Base-by-base conservation (phyloP, 2,329 filamentous ascomycete species). In the Alternaria incomplexa region DNA sequence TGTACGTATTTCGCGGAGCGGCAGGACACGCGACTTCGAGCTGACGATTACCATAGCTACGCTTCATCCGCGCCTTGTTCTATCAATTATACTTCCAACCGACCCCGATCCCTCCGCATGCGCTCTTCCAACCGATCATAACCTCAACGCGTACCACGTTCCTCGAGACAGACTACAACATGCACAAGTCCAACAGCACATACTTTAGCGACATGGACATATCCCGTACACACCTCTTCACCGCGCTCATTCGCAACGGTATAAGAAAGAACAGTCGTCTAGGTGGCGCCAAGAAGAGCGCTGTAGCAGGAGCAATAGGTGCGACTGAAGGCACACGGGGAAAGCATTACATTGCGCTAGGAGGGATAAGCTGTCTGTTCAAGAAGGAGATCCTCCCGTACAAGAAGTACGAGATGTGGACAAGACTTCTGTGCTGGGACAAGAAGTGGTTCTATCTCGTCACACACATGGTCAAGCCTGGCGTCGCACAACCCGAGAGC, bases 121-220 rank as follows among this genome's bases (percentile, higher is more conserved):
- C 90, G 44, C 87, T 96, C 68, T 96, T 95, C 83, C 87, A 89
- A 52, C 90, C 91, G 51, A 82, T 91, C 55, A 88, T 92, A 62
- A 88, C 90, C 15, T 83, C 85, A 43, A 88, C 90, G 7, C 88
- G 89, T 74, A 87, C 90, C 13, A 87, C 91, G 1, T 81, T 91
- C 57, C 85, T 91, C 70, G 93, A 97, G 81, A 93, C 90, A 73
- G 94, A 97, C 82, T 93, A 93, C 83, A 95, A 96, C 82, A 76
- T 93, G 46, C 91, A 95, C 85, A 93, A 94, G 78, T 90, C 89
- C 65, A 93, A 93, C 82, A 89, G 87, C 71, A 97, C 93, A 28
- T 97, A 96, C 83, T 97, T 97, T 77, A 84, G 89, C 68, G 93
- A 97, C 80, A 88, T 96, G 68, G 93, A 97, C 80, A 87, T 95